Conservation (phyloP, 805 yeast genomes). For the Ogataea zsoltii region DNA sequence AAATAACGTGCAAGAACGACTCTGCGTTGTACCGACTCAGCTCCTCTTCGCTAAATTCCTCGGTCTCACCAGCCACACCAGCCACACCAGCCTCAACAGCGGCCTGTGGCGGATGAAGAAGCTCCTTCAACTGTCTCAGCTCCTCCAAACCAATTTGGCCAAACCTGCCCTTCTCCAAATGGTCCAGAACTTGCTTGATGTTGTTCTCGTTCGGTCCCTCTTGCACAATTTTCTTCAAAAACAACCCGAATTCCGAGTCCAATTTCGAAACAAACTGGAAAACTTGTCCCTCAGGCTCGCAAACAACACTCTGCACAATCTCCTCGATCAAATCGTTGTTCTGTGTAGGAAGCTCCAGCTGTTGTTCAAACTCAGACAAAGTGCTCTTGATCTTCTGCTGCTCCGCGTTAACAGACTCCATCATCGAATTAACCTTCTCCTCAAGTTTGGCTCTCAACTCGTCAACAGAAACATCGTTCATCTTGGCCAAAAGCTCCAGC, state of each 20-base stretch:
- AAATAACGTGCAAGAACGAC: conserved; percentile 12
- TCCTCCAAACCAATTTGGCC: conserved; percentile 15
- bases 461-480: conserved; percentile 19
- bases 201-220: conserved; percentile 16
- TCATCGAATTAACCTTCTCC: conserved; percentile 20
- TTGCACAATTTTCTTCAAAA: conserved; percentile 16
- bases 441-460: conserved; percentile 25
- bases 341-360: conserved; percentile 17
- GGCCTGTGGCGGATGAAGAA: background rate
- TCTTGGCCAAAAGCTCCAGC: conserved; percentile 25
- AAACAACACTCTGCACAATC: conserved; percentile 20
- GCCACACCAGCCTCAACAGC: background rate
- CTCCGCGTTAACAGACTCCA: conserved; percentile 5
- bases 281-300: conserved; percentile 21
- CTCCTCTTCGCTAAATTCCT: conserved; percentile 1
- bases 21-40: conserved; percentile 12
- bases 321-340: conserved; percentile 20
- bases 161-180: conserved; percentile 21
- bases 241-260: conserved; percentile 25
- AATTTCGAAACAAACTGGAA: conserved; percentile 18
- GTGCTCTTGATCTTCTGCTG: conserved; percentile 14
- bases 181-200: conserved; percentile 10
- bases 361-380: conserved; percentile 18
- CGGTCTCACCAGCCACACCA: background rate
- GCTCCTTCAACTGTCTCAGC: conserved; percentile 7